Base-by-base conservation (phyloP, 1,284 basidiomycete genomes). In the Cronartium quercuum region DNA sequence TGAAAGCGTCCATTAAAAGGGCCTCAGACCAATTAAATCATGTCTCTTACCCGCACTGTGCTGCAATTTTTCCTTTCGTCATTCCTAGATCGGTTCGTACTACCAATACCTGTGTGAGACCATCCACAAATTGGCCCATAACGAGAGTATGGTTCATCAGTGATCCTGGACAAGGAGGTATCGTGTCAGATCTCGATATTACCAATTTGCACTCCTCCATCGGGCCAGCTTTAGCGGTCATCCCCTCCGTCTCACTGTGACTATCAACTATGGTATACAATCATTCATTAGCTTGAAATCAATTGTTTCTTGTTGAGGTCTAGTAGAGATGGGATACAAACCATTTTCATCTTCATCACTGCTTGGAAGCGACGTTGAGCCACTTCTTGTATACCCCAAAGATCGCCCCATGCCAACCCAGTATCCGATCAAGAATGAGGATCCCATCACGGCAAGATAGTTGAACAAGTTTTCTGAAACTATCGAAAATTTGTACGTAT, bases 21-120 rank as follows among this genome's bases (percentile, higher is more conserved):
- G 18, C 15, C 9, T 61, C 9, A 34, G 18, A 35, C 18, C 6
- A 61, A 61, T 61, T 34, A 12, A 61, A 18, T 2, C 37, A 12
- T 1, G 18, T 37, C 29, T n/a, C 65, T 75, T 38, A 42, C 73
- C 73, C 35, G 65, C 73, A 75, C 55, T 75, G 73, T 40, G 73
- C 73, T 37, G 73, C 73, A 38, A 75, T 75, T 68, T 75, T 75
- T 0, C 73, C 73, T 47, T 67, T 68, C 34, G 65, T 75, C 73
- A 75, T 75, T 41, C 66, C 73, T 55, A 75, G 47, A 63, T 75
- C 73, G 15, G 57, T 51, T 13, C 73, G 73, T 34, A 75, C 73
- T n/a, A 75, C 66, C 21, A 75, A 42, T 10, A 75, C 66, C 73
- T 75, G 4, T 10, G 24, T 35, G 34, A 3, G 10, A n/a, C n/a